Conservation (phyloP, 306 rosid species). For the Vigna trinervia region DNA sequence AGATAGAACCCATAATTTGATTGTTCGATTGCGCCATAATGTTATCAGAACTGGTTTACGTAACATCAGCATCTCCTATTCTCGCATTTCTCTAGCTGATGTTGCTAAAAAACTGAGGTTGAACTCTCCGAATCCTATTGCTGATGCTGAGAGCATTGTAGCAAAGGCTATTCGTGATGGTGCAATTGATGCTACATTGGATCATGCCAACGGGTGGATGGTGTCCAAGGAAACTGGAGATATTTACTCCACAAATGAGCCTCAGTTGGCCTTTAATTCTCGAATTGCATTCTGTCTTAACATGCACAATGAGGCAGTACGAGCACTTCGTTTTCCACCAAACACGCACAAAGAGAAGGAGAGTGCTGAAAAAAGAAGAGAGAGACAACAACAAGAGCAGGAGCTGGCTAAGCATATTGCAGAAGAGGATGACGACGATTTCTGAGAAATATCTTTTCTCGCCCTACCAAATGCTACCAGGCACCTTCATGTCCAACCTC, state of each 20-base stretch:
- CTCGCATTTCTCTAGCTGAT: slow-evolving; percentile 89
- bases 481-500: slow-evolving; percentile 13
- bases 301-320: slow-evolving; percentile 91
- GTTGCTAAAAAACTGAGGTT: slow-evolving; percentile 89
- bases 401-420: slow-evolving; percentile 71
- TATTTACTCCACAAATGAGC: slow-evolving; percentile 90
- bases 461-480: slow-evolving; percentile 30
- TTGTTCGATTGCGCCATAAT: slow-evolving; percentile 93
- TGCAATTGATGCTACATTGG: slow-evolving; percentile 75
- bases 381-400: slow-evolving; percentile 71
- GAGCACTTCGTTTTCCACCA: slow-evolving; percentile 75
- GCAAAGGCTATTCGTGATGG: slow-evolving; percentile 98
- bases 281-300: slow-evolving; percentile 94
- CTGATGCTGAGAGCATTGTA: slow-evolving; percentile 91
- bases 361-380: slow-evolving; percentile 68
- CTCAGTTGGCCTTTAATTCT: slow-evolving; percentile 90
- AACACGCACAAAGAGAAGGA: slow-evolving; percentile 67
- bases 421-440: slow-evolving; percentile 70
- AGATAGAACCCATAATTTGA: slow-evolving; percentile 89
- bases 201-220: slow-evolving; percentile 88
- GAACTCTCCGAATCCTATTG: slow-evolving; percentile 86
- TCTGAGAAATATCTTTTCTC: slow-evolving; percentile 35
- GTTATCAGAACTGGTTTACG: slow-evolving; percentile 97
- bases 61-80: slow-evolving; percentile 93
- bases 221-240: slow-evolving; percentile 97